A percentile compares a stretch with the other conserved stretches of the same genome.
These are phyloP conservation scores for Casuarina glauca DNA, from an alignment of 306 rosid genomes.

Conservation along the genomic window DNA sequence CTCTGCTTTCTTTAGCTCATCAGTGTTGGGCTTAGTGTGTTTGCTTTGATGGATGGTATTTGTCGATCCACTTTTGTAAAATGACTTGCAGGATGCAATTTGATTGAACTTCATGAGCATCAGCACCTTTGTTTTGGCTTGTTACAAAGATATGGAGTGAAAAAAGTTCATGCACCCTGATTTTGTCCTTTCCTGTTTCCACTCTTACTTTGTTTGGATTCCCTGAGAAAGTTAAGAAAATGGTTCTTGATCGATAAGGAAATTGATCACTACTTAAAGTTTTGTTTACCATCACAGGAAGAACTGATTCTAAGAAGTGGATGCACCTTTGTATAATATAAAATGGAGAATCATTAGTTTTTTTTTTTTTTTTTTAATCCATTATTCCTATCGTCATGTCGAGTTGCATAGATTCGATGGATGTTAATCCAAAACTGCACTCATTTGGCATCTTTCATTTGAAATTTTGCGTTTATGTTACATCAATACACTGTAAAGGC, in stretches of 20 bases:
- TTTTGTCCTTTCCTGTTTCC: not conserved
- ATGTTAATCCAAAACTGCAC: too few relatives aligned
- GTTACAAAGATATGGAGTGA: slow-evolving; percentile 9
- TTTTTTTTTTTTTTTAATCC: too few relatives aligned
- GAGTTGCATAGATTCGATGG: too few relatives aligned
- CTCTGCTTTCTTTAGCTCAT: slow-evolving; percentile 21
- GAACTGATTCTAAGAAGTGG: too few relatives aligned
- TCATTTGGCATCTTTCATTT: too few relatives aligned
- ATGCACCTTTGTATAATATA: too few relatives aligned
- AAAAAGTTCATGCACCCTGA: not conserved
- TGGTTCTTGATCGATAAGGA: not conserved
- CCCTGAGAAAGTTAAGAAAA: not conserved
- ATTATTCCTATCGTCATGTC: too few relatives aligned
- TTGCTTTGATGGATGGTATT: slow-evolving; percentile 24
- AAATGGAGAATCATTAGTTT: too few relatives aligned
- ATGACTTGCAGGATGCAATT: slow-evolving; percentile 16
- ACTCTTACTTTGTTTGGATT: not conserved
- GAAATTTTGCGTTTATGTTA: too few relatives aligned
- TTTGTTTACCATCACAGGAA: not conserved
- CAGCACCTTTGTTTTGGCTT: not conserved
- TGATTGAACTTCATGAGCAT: slow-evolving; percentile 21
- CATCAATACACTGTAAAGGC: too few relatives aligned
- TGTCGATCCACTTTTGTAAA: slow-evolving; percentile 27
- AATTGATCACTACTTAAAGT: not conserved
- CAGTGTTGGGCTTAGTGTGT: slow-evolving; percentile 29